A percentile compares a stretch with the other conserved stretches of the same genome.
Evolutionary conservation across 345 rosid species (phyloP).

Genomic region (Moricandia moricandioides): DNA sequence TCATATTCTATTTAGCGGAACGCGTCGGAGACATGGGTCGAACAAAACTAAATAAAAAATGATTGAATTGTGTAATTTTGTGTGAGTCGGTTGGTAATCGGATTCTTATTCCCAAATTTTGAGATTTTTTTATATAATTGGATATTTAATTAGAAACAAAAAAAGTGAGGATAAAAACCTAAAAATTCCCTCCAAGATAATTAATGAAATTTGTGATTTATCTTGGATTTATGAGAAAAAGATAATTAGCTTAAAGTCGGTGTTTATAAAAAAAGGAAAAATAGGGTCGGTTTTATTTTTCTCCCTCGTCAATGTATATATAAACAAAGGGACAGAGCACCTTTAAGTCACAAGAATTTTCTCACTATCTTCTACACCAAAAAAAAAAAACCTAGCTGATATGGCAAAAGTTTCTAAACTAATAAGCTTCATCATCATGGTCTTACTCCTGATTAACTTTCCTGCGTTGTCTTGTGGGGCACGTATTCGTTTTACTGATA

Average conservation of each 20-base stretch:
- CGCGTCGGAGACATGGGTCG: too few relatives aligned
- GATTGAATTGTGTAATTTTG: too few relatives aligned
- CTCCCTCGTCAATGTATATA: background rate
- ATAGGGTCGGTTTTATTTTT: background rate
- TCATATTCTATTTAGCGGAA: too few relatives aligned
- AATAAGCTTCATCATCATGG: background rate
- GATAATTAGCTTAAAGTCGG: background rate
- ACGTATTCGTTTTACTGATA: background rate
- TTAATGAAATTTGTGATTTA: too few relatives aligned
- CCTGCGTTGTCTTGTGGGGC: background rate
- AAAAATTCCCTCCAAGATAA: too few relatives aligned
- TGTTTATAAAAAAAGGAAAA: background rate
- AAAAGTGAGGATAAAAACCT: too few relatives aligned
- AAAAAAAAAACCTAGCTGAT: background rate
- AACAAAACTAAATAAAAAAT: too few relatives aligned
- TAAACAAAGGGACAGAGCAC: background rate
- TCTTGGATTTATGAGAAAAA: too few relatives aligned
- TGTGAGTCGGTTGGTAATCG: too few relatives aligned
- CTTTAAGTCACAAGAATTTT: background rate
- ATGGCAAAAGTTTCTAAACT: background rate
- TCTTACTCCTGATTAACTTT: background rate
- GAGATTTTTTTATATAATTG: too few relatives aligned
- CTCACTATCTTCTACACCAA: background rate
- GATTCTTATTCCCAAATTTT: too few relatives aligned
- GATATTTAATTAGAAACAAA: too few relatives aligned